Evolutionary conservation across 2,329 filamentous ascomycete species (phyloP).

Genomic region (Fusarium sp.): DNA sequence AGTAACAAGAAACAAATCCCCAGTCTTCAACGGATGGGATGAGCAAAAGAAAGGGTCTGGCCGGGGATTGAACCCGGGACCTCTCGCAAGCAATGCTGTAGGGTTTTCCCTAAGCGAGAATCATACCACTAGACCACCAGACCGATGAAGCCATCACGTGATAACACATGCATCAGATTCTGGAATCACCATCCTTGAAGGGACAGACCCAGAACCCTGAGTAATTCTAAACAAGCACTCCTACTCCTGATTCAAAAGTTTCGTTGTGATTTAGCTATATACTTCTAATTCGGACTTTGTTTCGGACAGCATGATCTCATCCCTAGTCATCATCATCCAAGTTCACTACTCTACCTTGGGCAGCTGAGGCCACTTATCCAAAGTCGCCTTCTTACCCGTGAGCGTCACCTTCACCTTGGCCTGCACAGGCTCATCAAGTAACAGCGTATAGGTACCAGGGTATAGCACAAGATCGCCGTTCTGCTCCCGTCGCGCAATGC

Average conservation of each 20-base stretch:
- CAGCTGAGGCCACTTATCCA: slow-evolving; percentile 15
- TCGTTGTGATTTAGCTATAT: too few species aligned
- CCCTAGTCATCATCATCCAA: too few species aligned
- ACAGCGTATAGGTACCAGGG: slow-evolving; percentile 5
- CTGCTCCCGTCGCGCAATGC: slow-evolving; percentile 1
- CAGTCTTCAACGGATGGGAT: too few species aligned
- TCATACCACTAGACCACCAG: slow-evolving; percentile 77
- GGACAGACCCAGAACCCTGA: too few species aligned
- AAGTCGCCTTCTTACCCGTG: not conserved
- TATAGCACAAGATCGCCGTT: slow-evolving; percentile 13
- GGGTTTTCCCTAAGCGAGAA: slow-evolving; percentile 74
- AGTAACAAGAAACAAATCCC: too few species aligned
- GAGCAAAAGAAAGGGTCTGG: slow-evolving; percentile 55
- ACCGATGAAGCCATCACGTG: slow-evolving; percentile 44
- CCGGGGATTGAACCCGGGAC: slow-evolving; percentile 63
- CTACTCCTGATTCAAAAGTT: too few species aligned
- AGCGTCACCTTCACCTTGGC: not conserved
- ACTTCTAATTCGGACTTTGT: too few species aligned
- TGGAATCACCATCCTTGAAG: not conserved
- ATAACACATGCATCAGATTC: not conserved
- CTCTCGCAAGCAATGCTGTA: slow-evolving; percentile 57
- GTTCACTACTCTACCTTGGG: not conserved
- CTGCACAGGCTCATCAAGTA: slow-evolving; percentile 19
- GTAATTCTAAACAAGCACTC: too few species aligned
- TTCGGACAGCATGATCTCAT: too few species aligned